Base-by-base conservation (phyloP, 495 filamentous ascomycete species). In the Amniculicola lignicola region DNA sequence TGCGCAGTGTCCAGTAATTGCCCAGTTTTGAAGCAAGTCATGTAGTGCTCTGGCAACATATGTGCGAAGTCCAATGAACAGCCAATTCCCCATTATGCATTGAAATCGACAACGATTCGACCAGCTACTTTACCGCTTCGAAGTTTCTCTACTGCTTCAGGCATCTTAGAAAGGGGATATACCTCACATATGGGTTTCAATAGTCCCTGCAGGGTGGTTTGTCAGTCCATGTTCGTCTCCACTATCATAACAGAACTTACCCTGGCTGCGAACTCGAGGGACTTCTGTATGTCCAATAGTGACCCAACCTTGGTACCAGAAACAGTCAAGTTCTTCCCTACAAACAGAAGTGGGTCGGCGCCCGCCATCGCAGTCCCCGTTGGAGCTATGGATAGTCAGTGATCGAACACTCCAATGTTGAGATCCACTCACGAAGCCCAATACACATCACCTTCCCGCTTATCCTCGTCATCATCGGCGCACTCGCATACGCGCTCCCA, bases 41-140 rank as follows among this genome's bases (percentile, higher is more conserved):
- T n/a, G n/a, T n/a, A n/a, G n/a, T n/a, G n/a, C n/a, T n/a, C n/a
- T n/a, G n/a, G n/a, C n/a, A n/a, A n/a, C n/a, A n/a, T n/a, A n/a
- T n/a, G n/a, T n/a, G n/a, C n/a, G n/a, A n/a, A n/a, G n/a, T n/a
- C n/a, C n/a, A n/a, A n/a, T n/a, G n/a, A n/a, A n/a, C n/a, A n/a
- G n/a, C n/a, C n/a, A n/a, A n/a, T n/a, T n/a, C n/a, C n/a, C n/a
- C n/a, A 48, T 25, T 52, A 52, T 24, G 49, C 11, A 25, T 80
- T 76, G 53, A 80, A 79, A 53, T 78, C 72, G 1, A 79, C 66
- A 18, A 79, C 77, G 31, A 78, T 69, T 10, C 77, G 61, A 1
- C 77, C 76, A 1, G 77, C 74, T 4, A 79, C 73, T 51, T 77
- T 64, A 5, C 77, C 69, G 25, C 67, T 61, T 12, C 55, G 44